Evolutionary conservation across 2,329 filamentous ascomycete genomes (phyloP).

Genomic region (Ilyonectria destructans): DNA sequence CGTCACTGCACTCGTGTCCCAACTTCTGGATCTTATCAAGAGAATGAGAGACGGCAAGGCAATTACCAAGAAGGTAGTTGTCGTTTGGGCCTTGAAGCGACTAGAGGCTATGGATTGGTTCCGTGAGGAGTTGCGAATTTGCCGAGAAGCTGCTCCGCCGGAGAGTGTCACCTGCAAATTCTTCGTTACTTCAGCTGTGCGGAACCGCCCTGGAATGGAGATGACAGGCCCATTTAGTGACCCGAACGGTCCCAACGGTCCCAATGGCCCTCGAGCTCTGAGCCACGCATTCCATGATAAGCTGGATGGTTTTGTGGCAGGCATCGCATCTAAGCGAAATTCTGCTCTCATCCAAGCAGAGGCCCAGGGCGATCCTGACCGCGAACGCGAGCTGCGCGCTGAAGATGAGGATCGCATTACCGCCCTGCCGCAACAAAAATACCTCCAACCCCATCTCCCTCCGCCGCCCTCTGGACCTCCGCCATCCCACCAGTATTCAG

Average conservation of each 20-base stretch:
- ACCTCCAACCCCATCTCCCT: constrained; percentile 70
- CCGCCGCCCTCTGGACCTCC: constrained; percentile 52
- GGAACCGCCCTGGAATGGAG: constrained; percentile 53
- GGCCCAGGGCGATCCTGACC: constrained; percentile 83
- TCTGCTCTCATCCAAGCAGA: constrained; percentile 88
- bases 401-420: constrained; percentile 91
- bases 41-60: constrained; percentile 96
- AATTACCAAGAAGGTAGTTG: constrained; percentile 89
- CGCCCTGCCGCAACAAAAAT: constrained; percentile 80
- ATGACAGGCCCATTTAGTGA: constrained; percentile 63
- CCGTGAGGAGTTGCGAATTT: constrained; percentile 93
- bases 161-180: constrained; percentile 95
- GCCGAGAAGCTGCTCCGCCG: constrained; percentile 88
- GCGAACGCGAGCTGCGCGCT: constrained; percentile 83
- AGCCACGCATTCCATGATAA: constrained; percentile 87
- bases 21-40: constrained; percentile 94
- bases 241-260: constrained; percentile 40
- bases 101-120: constrained; percentile 98
- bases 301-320: constrained; percentile 89
- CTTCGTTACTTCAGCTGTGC: constrained; percentile 84
- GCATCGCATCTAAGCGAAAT: constrained; percentile 89
- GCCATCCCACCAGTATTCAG: constrained; percentile 46
- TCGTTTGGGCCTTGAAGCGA: constrained; percentile 94
- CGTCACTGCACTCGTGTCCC: constrained; percentile 93
- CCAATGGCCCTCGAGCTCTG: constrained; percentile 68